phyloP scores from a whole-genome alignment of 768 basidiomycete genomes.

The Rhizopogon vesiculosus region DNA sequence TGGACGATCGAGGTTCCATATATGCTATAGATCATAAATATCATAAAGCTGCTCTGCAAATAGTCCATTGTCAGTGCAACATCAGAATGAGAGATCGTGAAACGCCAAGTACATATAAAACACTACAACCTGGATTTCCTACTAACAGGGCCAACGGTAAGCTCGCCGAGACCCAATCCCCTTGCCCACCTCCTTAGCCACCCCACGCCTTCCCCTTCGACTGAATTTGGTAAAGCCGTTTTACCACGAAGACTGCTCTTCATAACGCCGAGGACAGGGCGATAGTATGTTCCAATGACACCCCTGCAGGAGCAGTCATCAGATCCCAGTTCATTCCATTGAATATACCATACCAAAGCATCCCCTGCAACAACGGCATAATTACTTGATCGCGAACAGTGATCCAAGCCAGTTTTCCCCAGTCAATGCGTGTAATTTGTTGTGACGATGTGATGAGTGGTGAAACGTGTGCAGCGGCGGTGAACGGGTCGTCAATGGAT shows the following conservation, averaged over 20 bases:
- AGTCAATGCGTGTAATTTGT: constrained; percentile 42
- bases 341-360: constrained; percentile 48
- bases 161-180: constrained; percentile 23
- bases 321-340: not conserved
- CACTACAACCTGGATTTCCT: not conserved
- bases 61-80: not conserved
- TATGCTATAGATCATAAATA: no score
- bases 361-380: constrained; percentile 63
- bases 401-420: constrained; percentile 57
- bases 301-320: constrained; percentile 18
- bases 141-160: constrained; percentile 21
- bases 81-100: not conserved
- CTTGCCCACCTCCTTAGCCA: constrained; percentile 26
- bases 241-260: constrained; percentile 12
- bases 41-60: not conserved
- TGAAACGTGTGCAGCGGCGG: constrained; percentile 20
- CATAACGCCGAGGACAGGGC: constrained; percentile 21
- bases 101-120: no score
- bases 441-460: constrained; percentile 27
- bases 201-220: constrained; percentile 25
- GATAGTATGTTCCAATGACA: constrained; percentile 26
- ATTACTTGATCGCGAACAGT: constrained; percentile 67
- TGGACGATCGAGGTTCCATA: no score
- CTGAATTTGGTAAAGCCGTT: constrained; percentile 8
- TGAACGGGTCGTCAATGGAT: constrained; percentile 13